Conservation (phyloP, 768 basidiomycete genomes). For the Mycena filopes region DNA sequence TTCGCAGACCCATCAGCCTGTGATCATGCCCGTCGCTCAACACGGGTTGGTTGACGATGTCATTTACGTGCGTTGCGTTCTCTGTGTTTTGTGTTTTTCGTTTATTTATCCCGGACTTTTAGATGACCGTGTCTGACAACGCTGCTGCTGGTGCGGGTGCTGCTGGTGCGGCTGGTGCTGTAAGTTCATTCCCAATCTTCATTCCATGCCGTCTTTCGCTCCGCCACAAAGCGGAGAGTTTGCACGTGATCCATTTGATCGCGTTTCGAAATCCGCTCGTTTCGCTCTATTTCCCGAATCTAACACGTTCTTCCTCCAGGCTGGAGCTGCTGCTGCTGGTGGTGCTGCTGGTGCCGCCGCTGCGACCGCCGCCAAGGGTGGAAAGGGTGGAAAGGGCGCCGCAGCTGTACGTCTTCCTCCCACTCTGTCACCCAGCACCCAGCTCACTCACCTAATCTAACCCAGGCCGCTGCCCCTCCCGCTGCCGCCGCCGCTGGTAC, state of each 20-base stretch:
- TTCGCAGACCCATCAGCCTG: conserved; percentile 68
- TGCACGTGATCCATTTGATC: too few species aligned
- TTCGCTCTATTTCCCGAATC: too few species aligned
- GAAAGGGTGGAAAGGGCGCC: too few species aligned
- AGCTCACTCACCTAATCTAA: too few species aligned
- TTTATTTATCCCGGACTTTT: conserved; percentile 11
- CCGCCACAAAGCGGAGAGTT: too few species aligned
- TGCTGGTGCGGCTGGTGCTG: conserved; percentile 26
- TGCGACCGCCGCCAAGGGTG: conserved; percentile 17
- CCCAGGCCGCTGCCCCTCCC: conserved; percentile 23
- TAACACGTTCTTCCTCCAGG: too few species aligned
- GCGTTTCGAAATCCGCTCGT: too few species aligned
- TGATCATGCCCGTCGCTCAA: conserved; percentile 66
- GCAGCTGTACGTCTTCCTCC: too few species aligned
- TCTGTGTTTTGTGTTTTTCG: conserved; percentile 8
- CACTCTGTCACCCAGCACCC: too few species aligned
- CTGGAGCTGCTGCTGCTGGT: conserved; percentile 16
- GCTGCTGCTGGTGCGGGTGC: conserved; percentile 30
- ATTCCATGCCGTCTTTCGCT: too few species aligned
- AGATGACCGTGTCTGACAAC: too few species aligned
- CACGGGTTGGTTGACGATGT: conserved; percentile 71
- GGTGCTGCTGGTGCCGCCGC: conserved; percentile 11
- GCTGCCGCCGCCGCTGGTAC: neutral
- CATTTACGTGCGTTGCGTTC: conserved; percentile 58
- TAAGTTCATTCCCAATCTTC: too few species aligned